These are phyloP conservation scores for Periconia sp. DNA, from an alignment of 2,329 filamentous ascomycete species.

Conservation along the genomic window DNA sequence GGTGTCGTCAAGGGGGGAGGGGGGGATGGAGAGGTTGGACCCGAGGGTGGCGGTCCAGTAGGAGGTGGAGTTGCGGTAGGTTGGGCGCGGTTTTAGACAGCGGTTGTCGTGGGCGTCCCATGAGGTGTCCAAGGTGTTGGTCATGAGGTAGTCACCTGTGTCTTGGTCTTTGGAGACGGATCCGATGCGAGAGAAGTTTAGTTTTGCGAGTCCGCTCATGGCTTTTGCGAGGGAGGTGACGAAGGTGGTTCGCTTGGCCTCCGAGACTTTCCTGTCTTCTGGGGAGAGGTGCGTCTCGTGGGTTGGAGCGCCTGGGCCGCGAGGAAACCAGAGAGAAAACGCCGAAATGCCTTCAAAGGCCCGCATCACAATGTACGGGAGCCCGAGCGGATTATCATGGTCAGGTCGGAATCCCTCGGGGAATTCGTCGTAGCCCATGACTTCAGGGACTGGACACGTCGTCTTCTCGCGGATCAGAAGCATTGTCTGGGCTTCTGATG, in stretches of 20 bases:
- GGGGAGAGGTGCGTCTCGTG: not conserved
- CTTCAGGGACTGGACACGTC: not conserved
- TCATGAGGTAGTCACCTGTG: not conserved
- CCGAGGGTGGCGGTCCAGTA: no score
- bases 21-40: no score
- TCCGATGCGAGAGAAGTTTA: not conserved
- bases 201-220: not conserved
- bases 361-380: not conserved
- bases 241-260: not conserved
- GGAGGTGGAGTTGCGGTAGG: no score
- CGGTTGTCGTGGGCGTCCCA: no score
- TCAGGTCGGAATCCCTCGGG: no score
- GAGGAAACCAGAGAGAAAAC: not conserved
- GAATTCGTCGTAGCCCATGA: not conserved
- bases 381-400: not conserved
- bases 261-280: no score
- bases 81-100: no score
- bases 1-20: no score
- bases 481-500: not conserved
- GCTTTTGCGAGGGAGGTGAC: not conserved
- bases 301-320: not conserved
- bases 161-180: not conserved
- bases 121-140: no score
- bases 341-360: not conserved
- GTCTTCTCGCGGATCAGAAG: not conserved